Evolutionary conservation across 768 basidiomycete genomes (phyloP), one percentile per base, ranked within the genome.

Genomic region (Suillus discolor): DNA sequence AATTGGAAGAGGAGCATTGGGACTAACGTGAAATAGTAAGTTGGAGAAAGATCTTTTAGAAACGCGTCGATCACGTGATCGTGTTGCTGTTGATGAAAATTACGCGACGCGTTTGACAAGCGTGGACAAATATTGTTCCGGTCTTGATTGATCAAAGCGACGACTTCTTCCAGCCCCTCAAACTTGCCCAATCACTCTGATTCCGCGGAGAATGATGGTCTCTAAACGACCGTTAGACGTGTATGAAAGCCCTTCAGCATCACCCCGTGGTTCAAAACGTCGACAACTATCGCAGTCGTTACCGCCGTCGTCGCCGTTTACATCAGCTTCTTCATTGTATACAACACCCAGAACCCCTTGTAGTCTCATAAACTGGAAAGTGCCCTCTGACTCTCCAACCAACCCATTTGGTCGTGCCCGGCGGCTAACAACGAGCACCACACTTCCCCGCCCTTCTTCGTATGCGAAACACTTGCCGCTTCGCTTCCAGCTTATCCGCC

Each of bases 341-440:
- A 70, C 76, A 31, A 74, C 80, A 0, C 72, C 80, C 3, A 76
- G 76, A 65, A 83, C 82, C 3, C 80, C 83, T 1, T 18, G 39
- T 59, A 59, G 57, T 16, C 67, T 74, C 20, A 69, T 62, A 82
- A 82, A 72, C 74, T 85, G 62, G 75, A 79, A 61, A 70, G 76
- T 72, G 1, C 87, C 89, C 5, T 84, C 80, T 7, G 90, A 92
- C 77, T 90, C 89, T 0, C 90, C 90, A 0, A 84, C 87, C 4
- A 91, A 91, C 69, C 90, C 90, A 0, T 88, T 91, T 66, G 88
- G 89, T 18, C 78, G 87, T 54, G 85, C 84, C 57, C 81, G 83
- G 20, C 79, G 79, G 16, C 77, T 77, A 6, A 75, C 74, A 0
- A 72, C 79, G 23, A 73, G 77, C 8, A 80, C 79, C 28, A 75